Evolutionary conservation across 2,329 filamentous ascomycete species (phyloP).

Genomic region (Plenodomus tracheiphilus): DNA sequence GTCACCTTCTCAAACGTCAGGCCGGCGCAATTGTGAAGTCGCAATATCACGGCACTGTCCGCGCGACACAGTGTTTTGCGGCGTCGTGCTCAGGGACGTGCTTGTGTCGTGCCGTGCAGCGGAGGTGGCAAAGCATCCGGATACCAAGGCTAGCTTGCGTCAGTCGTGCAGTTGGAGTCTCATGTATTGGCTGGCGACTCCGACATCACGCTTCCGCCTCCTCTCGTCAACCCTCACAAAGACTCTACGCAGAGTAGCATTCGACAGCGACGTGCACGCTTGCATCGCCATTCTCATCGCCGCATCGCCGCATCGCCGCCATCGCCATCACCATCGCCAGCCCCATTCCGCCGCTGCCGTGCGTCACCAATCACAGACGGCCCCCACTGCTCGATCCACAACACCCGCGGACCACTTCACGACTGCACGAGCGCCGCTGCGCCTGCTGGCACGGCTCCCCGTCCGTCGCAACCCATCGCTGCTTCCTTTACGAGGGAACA

Average conservation of each 20-base stretch:
- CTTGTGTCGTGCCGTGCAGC: slow-evolving; percentile 16
- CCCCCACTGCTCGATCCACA: slow-evolving; percentile 23
- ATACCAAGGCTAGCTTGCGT: slow-evolving; percentile 17
- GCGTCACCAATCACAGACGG: slow-evolving; percentile 24
- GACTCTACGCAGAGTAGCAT: slow-evolving; percentile 6
- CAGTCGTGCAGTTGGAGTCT: slow-evolving; percentile 21
- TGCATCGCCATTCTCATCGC: not conserved
- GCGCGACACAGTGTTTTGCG: slow-evolving; percentile 3
- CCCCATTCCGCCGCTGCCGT: slow-evolving; percentile 16
- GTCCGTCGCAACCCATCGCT: slow-evolving; percentile 8
- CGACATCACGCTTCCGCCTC: slow-evolving; percentile 11
- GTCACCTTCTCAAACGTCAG: not conserved
- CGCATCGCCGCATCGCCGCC: slow-evolving; percentile 2
- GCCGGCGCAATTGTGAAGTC: not conserved
- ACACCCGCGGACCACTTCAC: slow-evolving; percentile 14
- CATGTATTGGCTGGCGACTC: slow-evolving; percentile 11
- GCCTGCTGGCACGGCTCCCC: slow-evolving; percentile 19
- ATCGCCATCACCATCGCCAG: slow-evolving; percentile 12
- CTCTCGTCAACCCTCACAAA: not conserved
- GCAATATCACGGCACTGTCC: no score
- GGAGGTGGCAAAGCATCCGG: slow-evolving; percentile 25
- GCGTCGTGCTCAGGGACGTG: slow-evolving; percentile 3
- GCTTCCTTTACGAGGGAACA: slow-evolving; percentile 5
- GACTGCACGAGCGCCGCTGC: slow-evolving; percentile 27
- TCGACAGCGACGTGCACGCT: slow-evolving; percentile 1